Percentiles rank a stretch among this genome's conserved stretches.
These are phyloP conservation scores for Debaryomycetaceae sp. DNA, from an alignment of 1,139 yeast genomes.

Conservation along the genomic window DNA sequence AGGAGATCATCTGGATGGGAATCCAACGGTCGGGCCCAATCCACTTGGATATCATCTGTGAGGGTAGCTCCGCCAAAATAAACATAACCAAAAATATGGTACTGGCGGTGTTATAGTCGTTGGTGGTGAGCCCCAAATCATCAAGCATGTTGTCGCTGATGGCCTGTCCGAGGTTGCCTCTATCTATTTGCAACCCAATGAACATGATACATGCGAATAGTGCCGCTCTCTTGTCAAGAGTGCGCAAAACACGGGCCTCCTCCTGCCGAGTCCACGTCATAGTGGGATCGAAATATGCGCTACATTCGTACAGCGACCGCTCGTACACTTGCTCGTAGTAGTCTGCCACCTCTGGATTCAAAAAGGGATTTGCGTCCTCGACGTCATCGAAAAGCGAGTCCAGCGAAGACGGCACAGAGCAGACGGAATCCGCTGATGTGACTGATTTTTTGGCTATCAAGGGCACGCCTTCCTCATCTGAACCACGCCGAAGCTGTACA, in stretches of 20 bases:
- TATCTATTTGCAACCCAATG: slow-evolving; percentile 47
- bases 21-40: slow-evolving; percentile 53
- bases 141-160: slow-evolving; percentile 43
- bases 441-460: slow-evolving; percentile 6
- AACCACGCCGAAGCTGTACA: slow-evolving; percentile 2
- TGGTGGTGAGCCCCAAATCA: slow-evolving; percentile 40
- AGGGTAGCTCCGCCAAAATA: slow-evolving; percentile 50
- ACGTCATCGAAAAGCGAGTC: slow-evolving; percentile 4
- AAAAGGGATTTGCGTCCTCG: slow-evolving; percentile 17
- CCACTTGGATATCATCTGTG: slow-evolving; percentile 48
- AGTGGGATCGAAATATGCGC: slow-evolving; percentile 40
- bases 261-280: slow-evolving; percentile 43
- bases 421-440: slow-evolving; percentile 1
- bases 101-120: slow-evolving; percentile 46
- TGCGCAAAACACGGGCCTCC: slow-evolving; percentile 35
- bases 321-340: slow-evolving; percentile 40
- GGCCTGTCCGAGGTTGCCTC: slow-evolving; percentile 49
- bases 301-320: slow-evolving; percentile 39
- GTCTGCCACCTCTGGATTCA: slow-evolving; percentile 38
- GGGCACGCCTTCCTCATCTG: slow-evolving; percentile 8
- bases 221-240: slow-evolving; percentile 42
- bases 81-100: slow-evolving; percentile 43
- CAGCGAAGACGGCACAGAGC: slow-evolving; percentile 2
- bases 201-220: slow-evolving; percentile 48
- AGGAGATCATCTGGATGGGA: slow-evolving; percentile 45